Base-by-base conservation (phyloP, 495 filamentous ascomycete genomes). In the Friedmanniomyces simplex region DNA sequence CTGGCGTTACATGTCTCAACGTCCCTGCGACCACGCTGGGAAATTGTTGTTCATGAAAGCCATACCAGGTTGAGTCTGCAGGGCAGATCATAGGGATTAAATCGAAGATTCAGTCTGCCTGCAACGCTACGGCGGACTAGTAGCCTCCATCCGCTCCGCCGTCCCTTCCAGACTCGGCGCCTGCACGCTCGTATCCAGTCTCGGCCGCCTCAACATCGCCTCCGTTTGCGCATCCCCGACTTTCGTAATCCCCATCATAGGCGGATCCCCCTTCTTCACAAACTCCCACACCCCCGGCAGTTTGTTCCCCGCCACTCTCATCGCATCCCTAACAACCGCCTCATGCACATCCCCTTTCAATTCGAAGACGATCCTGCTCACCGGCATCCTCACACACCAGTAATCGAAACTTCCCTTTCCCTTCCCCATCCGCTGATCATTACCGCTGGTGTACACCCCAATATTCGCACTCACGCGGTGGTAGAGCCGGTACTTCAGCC, bases 331-430 rank as follows among this genome's bases (percentile, higher is more conserved):
- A 10, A 87, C 88, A 66, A 99, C 79, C 75, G 96, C 85, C 75
- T 99, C 93, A 77, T 99, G 93, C 54, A 96, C 58, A 61, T 89
- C 79, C 28, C 91, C 94, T 69, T 86, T 89, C 58, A 99, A 73
- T 73, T 99, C 93, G 60, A 99, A 89, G 16, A 97, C 75, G 39
- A 99, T 78, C 69, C 88, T 85, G 71, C 85, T 91, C 55, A 96
- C 86, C 13, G 87, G 82, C 58, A 96, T 81, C 65, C 91, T 82
- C 16, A 85, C 77, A 26, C 91, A 88, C 93, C 93, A 99, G 73
- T 93, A 87, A 72, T 97, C 93, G 71, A 97, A 96, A 60, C 82
- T 85, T 62, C 93, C 93, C 74, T 97, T 99, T 70, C 93, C 93
- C 75, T 95, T 97, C 72, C 93, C 94, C 93, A 99, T 99, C 77